Evolutionary conservation across 345 rosid species (phyloP).

Genomic region (Lagerstroemia speciosa): DNA sequence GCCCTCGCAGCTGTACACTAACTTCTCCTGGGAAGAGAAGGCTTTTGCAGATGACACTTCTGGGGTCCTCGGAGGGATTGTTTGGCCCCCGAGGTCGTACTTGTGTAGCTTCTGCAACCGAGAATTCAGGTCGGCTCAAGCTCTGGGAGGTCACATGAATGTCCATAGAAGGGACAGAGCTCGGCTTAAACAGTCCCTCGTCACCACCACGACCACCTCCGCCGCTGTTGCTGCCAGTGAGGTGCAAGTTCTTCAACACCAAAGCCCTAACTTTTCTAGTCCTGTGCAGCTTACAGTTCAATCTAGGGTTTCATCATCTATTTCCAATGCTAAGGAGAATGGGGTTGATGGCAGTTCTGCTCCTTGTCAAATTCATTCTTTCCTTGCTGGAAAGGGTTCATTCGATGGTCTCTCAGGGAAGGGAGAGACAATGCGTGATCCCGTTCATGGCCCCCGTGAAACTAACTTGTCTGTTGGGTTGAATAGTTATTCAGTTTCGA

Average conservation of each 20-base stretch:
- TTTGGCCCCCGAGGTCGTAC: slow-evolving; percentile 68
- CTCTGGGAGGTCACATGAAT: slow-evolving; percentile 78
- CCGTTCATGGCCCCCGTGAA: background rate
- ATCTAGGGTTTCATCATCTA: background rate
- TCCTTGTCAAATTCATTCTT: background rate
- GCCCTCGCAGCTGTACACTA: background rate
- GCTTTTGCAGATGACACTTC: slow-evolving; percentile 56
- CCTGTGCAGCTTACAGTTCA: background rate
- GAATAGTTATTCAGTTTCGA: background rate
- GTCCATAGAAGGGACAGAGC: slow-evolving; percentile 68
- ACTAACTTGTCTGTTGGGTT: background rate
- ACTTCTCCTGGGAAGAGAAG: slow-evolving; percentile 47
- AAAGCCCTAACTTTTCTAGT: background rate
- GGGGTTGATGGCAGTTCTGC: background rate
- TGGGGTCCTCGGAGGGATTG: slow-evolving; percentile 30
- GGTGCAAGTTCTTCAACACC: background rate
- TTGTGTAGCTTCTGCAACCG: slow-evolving; percentile 53
- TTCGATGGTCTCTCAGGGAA: background rate
- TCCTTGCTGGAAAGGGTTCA: background rate
- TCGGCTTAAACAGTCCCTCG: slow-evolving; percentile 37
- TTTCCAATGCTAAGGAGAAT: background rate
- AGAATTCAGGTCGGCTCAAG: slow-evolving; percentile 73
- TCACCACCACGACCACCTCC: background rate
- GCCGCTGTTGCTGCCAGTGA: background rate
- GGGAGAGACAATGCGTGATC: background rate